Conservation (phyloP, 73 alveolate species). For the Stentor roeselii region DNA sequence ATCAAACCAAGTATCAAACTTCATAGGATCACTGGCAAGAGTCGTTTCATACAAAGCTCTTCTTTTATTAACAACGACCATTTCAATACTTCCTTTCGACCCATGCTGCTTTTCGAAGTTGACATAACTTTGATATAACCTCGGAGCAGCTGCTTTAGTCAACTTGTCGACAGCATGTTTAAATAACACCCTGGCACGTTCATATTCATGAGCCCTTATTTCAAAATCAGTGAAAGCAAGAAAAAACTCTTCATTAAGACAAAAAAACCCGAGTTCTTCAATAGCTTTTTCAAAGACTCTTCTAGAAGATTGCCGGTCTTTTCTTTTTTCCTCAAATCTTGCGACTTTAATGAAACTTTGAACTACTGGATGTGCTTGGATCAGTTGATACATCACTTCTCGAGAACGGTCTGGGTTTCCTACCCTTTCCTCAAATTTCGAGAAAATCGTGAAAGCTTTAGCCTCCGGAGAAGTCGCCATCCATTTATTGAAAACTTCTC, state of each 20-base stretch:
- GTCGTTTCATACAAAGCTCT: slow-evolving; percentile 76
- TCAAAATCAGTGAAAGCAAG: slow-evolving; percentile 91
- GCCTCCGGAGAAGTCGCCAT: slow-evolving; percentile 96
- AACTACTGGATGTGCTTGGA: slow-evolving; percentile 82
- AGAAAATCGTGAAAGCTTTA: slow-evolving; percentile 91
- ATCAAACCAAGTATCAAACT: slow-evolving; percentile 94
- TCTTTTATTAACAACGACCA: slow-evolving; percentile 85
- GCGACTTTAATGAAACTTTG: slow-evolving; percentile 95
- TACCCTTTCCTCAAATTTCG: slow-evolving; percentile 94
- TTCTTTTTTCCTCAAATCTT: slow-evolving; percentile 95
- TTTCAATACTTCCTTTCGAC: slow-evolving; percentile 92
- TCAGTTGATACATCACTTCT: slow-evolving; percentile 76
- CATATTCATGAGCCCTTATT: slow-evolving; percentile 86
- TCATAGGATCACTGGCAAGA: slow-evolving; percentile 56
- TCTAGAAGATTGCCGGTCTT: slow-evolving; percentile 81
- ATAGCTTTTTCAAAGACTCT: slow-evolving; percentile 86
- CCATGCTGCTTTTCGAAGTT: slow-evolving; percentile 98
- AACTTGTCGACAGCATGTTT: slow-evolving; percentile 88
- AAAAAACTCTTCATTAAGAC: slow-evolving; percentile 87
- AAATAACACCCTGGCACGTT: slow-evolving; percentile 92
- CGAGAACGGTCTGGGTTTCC: slow-evolving; percentile 84
- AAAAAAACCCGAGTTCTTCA: slow-evolving; percentile 89
- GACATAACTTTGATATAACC: slow-evolving; percentile 79
- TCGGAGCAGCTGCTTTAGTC: slow-evolving; percentile 68
- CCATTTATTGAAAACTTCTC: slow-evolving; percentile 94